A percentile compares a stretch with the other conserved stretches of the same genome.
These are phyloP conservation scores for Hirschfeldia incana DNA, from an alignment of 345 rosid species.

Conservation along the genomic window DNA sequence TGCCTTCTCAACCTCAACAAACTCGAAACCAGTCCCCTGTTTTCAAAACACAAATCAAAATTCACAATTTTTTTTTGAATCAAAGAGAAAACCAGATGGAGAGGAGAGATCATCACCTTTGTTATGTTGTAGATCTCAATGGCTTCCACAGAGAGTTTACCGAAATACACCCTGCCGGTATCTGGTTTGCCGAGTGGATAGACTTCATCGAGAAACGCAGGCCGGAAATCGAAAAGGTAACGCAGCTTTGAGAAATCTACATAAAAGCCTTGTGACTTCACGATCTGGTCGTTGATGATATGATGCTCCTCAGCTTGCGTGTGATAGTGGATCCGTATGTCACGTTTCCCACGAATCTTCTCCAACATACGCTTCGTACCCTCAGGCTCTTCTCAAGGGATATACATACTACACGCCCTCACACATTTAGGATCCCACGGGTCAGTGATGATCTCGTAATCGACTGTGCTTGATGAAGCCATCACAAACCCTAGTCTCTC, in stretches of 20 bases:
- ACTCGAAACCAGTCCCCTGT: not conserved
- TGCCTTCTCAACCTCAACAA: not conserved
- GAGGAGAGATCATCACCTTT: not conserved
- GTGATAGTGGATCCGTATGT: not conserved
- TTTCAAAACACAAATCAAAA: not conserved
- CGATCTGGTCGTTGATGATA: not conserved
- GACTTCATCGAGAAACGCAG: slow-evolving; percentile 4
- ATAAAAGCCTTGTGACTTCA: not conserved
- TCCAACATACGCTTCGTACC: not conserved
- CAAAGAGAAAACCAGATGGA: not conserved
- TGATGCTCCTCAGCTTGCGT: not conserved
- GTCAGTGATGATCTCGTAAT: not conserved
- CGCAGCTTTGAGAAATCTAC: not conserved
- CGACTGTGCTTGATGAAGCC: not conserved
- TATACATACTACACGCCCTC: not conserved
- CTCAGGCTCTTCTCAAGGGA: not conserved
- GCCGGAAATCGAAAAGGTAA: not conserved
- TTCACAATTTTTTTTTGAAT: not conserved
- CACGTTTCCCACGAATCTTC: not conserved
- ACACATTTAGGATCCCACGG: not conserved
- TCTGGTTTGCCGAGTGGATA: not conserved
- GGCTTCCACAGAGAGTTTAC: not conserved
- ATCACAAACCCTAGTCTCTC: not conserved
- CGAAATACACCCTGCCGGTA: not conserved
- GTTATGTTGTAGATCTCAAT: not conserved